A percentile compares a stretch with the other conserved stretches of the same genome.
Conservation (phyloP, 2,329 filamentous ascomycete species). For the Ophiocordyceps camponoti-rufipedis region DNA sequence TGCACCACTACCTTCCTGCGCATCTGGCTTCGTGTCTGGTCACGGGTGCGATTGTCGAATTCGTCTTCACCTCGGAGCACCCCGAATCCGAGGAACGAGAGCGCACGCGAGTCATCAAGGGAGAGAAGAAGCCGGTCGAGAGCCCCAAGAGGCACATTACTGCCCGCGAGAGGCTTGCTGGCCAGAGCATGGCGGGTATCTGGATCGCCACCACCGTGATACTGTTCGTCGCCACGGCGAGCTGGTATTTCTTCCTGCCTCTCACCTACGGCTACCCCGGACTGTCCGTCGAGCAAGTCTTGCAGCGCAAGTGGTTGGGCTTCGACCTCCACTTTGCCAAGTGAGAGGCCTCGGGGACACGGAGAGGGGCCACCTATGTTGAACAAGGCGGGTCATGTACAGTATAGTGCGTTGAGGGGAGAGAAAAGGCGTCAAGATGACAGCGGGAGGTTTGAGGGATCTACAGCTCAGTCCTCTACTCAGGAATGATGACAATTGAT, state of each 20-base stretch:
- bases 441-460: neutral
- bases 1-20: slow-evolving; percentile 93
- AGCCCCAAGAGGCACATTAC: slow-evolving; percentile 43
- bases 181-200: slow-evolving; percentile 55
- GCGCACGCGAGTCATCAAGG: slow-evolving; percentile 12
- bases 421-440: neutral
- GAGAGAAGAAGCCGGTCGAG: slow-evolving; percentile 22
- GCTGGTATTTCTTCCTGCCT: slow-evolving; percentile 88
- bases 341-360: slow-evolving; percentile 26
- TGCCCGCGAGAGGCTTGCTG: slow-evolving; percentile 65
- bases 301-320: slow-evolving; percentile 81
- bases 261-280: slow-evolving; percentile 92
- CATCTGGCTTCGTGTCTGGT: slow-evolving; percentile 84
- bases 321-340: slow-evolving; percentile 99
- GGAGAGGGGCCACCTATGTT: neutral
- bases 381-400: neutral
- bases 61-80: slow-evolving; percentile 85
- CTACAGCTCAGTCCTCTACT: neutral
- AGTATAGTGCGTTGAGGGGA: neutral
- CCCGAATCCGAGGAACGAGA: slow-evolving; percentile 32
- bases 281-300: slow-evolving; percentile 58
- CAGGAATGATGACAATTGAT: neutral
- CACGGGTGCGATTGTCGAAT: slow-evolving; percentile 80
- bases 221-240: slow-evolving; percentile 46
- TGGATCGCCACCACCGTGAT: slow-evolving; percentile 68